Conservation (phyloP, 306 rosid genomes). For the Vigna nakashimae region DNA sequence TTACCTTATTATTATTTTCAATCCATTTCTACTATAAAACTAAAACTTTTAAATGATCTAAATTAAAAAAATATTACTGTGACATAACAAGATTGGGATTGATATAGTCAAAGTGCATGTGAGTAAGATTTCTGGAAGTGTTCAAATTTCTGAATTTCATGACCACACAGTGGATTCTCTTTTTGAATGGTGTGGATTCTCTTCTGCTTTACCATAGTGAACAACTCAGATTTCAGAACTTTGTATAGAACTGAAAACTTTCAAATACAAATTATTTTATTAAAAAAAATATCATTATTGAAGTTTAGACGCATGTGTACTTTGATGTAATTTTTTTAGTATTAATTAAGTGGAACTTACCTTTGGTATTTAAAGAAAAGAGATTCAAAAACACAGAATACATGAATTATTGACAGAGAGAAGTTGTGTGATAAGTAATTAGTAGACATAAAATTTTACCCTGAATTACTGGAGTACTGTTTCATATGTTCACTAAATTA, state of each 20-base stretch:
- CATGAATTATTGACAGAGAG: no score
- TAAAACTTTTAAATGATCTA: no score
- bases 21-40: no score
- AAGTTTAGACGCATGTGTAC: no score
- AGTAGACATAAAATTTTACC: no score
- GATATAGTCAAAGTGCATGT: constrained; percentile 21
- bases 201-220: not conserved
- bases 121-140: constrained; percentile 38
- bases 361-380: no score
- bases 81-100: not conserved
- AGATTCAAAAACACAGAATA: no score
- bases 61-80: not conserved
- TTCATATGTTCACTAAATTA: constrained; percentile 35
- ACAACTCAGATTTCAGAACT: not conserved
- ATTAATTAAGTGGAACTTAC: no score
- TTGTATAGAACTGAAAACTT: not conserved
- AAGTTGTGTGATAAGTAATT: no score
- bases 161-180: constrained; percentile 34
- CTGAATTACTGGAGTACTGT: not conserved
- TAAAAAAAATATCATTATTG: not conserved
- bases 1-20: no score
- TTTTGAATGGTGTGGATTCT: constrained; percentile 35
- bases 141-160: constrained; percentile 19
- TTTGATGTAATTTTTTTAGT: no score
- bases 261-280: not conserved